These are phyloP conservation scores for Eimeria falciformis DNA, from an alignment of 169 alveolate genomes.

Conservation along the genomic window DNA sequence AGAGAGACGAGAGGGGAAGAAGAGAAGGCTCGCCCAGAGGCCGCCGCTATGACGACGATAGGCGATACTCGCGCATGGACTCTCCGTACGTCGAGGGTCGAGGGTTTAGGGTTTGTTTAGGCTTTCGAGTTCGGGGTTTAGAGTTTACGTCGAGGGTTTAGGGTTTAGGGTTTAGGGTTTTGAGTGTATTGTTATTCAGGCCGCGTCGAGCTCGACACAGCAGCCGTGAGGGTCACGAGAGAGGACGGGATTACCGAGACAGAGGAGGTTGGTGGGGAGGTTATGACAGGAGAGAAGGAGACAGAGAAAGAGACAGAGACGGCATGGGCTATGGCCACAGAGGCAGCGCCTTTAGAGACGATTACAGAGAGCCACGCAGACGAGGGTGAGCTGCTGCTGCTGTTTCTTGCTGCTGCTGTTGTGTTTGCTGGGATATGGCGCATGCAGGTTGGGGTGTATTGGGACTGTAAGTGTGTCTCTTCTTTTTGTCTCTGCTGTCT, in stretches of 20 bases:
- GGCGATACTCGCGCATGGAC: constrained; percentile 36
- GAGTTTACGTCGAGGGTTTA: not conserved
- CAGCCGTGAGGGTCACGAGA: constrained; percentile 31
- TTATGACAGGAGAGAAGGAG: constrained; percentile 36
- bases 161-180: constrained; percentile 46
- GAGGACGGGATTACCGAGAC: constrained; percentile 37
- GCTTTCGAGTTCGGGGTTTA: constrained; percentile 5
- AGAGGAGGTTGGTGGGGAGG: constrained; percentile 61
- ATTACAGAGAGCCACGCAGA: constrained; percentile 7
- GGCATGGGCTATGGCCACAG: constrained; percentile 4
- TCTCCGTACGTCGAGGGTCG: constrained; percentile 10
- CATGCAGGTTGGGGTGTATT: no score
- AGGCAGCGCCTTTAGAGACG: not conserved
- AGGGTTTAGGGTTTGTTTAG: constrained; percentile 19
- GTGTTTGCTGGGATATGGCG: no score
- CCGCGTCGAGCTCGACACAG: constrained; percentile 35
- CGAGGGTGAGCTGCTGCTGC: not conserved
- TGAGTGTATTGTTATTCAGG: not conserved
- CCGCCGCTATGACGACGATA: constrained; percentile 46
- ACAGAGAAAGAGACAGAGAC: not conserved
- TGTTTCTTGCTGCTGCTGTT: not conserved
- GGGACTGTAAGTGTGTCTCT: no score
- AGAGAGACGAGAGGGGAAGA: constrained; percentile 12
- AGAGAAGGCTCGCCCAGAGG: constrained; percentile 34
- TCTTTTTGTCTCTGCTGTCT: constrained; percentile 10